Conservation (phyloP, 2,329 filamentous ascomycete species). For the Fusarium burgessii region DNA sequence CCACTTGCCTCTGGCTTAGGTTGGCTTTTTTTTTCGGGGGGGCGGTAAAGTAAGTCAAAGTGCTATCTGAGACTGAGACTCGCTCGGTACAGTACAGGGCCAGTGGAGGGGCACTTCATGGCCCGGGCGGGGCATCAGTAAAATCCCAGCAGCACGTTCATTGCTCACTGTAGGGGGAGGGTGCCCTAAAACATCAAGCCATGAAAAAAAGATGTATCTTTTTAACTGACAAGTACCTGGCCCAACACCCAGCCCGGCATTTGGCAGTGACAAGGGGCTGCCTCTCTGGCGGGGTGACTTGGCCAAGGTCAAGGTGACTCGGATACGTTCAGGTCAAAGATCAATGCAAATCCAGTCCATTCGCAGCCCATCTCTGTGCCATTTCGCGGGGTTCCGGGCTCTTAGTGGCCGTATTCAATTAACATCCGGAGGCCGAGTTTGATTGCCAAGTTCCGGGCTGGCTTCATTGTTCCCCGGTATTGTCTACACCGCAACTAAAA, state of each 20-base stretch:
- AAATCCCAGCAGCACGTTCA: neutral
- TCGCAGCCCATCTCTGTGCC: slow-evolving; percentile 25
- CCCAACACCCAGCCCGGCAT: slow-evolving; percentile 23
- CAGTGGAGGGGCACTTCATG: slow-evolving; percentile 27
- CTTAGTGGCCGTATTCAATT: slow-evolving; percentile 31
- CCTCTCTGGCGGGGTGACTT: slow-evolving; percentile 28
- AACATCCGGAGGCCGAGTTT: slow-evolving; percentile 26
- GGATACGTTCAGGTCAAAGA: neutral
- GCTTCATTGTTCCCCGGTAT: slow-evolving; percentile 19
- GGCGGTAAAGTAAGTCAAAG: slow-evolving; percentile 28
- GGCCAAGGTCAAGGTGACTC: neutral
- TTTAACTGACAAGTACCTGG: slow-evolving; percentile 37
- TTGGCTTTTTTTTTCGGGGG: slow-evolving; percentile 12
- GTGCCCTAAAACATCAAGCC: slow-evolving; percentile 13
- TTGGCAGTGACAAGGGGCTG: slow-evolving; percentile 19
- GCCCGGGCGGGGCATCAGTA: slow-evolving; percentile 32
- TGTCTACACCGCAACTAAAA: slow-evolving; percentile 36
- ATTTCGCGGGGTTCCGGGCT: slow-evolving; percentile 37
- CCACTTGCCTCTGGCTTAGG: neutral
- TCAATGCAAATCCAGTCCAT: slow-evolving; percentile 19
- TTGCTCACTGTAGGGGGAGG: slow-evolving; percentile 3
- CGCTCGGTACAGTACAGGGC: neutral
- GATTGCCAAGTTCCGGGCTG: slow-evolving; percentile 33
- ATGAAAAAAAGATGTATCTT: slow-evolving; percentile 20
- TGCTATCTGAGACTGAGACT: slow-evolving; percentile 32